Percentiles rank a stretch among this genome's conserved stretches.
Evolutionary conservation across 352 stramenopile species (phyloP).

Genomic region (Phytopythium kandeliae): DNA sequence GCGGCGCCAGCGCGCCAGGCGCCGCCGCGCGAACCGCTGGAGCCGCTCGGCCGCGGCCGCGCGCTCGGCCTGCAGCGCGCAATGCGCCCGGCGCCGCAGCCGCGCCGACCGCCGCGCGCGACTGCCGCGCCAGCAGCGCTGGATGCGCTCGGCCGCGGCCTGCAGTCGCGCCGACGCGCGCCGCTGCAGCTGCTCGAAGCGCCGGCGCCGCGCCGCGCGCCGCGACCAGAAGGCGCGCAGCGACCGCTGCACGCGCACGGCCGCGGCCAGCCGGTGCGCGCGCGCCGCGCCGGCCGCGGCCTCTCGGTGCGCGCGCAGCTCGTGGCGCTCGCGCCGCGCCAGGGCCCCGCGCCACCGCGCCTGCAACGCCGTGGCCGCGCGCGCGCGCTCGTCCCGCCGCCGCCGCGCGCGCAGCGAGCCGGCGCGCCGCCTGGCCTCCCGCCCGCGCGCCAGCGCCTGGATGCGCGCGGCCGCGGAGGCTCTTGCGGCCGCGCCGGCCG

Average conservation of each 20-base stretch:
- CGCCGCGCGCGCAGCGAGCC: background rate
- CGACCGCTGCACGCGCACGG: slow-evolving; percentile 50
- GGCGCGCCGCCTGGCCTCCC: background rate
- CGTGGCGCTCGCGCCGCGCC: slow-evolving; percentile 26
- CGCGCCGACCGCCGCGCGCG: slow-evolving; percentile 58
- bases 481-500: background rate
- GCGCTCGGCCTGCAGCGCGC: slow-evolving; percentile 46
- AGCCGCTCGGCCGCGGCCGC: slow-evolving; percentile 49
- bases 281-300: slow-evolving; percentile 32
- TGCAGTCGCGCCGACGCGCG: slow-evolving; percentile 58
- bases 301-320: slow-evolving; percentile 14
- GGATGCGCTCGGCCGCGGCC: slow-evolving; percentile 62
- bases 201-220: slow-evolving; percentile 30
- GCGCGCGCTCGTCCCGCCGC: slow-evolving; percentile 1
- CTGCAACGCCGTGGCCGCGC: slow-evolving; percentile 50
- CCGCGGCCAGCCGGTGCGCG: slow-evolving; percentile 34
- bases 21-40: slow-evolving; percentile 46
- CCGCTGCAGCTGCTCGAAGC: slow-evolving; percentile 67
- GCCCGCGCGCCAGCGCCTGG: slow-evolving; percentile 1
- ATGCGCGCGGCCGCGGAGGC: background rate
- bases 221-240: slow-evolving; percentile 63
- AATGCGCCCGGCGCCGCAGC: slow-evolving; percentile 43
- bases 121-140: slow-evolving; percentile 69
- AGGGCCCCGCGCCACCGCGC: slow-evolving; percentile 30
- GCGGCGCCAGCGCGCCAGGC: slow-evolving; percentile 37